Percentiles rank a stretch among this genome's conserved stretches.
Evolutionary conservation across 2,329 filamentous ascomycete genomes (phyloP).

Genomic region (Lasiodiplodia theobromae): DNA sequence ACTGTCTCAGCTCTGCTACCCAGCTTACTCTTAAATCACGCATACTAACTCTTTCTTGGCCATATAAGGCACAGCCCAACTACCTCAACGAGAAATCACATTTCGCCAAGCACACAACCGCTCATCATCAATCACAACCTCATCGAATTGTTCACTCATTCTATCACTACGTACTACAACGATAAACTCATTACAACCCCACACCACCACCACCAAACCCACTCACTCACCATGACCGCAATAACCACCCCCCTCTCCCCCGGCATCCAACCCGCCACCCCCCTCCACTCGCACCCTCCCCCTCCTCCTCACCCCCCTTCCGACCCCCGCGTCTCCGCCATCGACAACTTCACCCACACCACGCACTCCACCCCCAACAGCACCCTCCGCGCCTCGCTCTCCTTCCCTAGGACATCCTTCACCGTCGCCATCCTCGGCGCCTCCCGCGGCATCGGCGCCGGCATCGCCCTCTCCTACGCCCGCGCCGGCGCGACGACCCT

Average conservation of each 20-base stretch:
- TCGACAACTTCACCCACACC: constrained; percentile 29
- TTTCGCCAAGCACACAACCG: too few relatives aligned
- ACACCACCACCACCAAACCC: too few relatives aligned
- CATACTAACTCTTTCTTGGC: not conserved
- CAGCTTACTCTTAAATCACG: not conserved
- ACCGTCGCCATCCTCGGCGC: constrained; percentile 43
- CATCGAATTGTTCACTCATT: too few relatives aligned
- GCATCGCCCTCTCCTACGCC: constrained; percentile 43
- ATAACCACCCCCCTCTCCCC: too few relatives aligned
- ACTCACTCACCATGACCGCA: too few relatives aligned
- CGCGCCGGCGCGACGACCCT: constrained; percentile 49
- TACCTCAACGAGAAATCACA: not conserved
- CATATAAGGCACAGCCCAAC: not conserved
- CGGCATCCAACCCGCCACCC: too few relatives aligned
- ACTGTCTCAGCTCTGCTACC: constrained; percentile 11
- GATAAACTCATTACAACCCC: too few relatives aligned
- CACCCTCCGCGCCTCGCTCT: constrained; percentile 59
- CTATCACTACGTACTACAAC: too few relatives aligned
- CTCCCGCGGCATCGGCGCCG: constrained; percentile 40
- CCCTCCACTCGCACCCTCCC: too few relatives aligned
- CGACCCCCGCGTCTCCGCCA: constrained; percentile 17
- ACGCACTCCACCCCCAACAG: constrained; percentile 54
- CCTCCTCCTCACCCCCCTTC: not conserved
- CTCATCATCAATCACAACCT: too few relatives aligned
- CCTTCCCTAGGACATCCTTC: constrained; percentile 31